phyloP scores from a whole-genome alignment of 352 stramenopile species.

The Thalassiosira allenii region DNA sequence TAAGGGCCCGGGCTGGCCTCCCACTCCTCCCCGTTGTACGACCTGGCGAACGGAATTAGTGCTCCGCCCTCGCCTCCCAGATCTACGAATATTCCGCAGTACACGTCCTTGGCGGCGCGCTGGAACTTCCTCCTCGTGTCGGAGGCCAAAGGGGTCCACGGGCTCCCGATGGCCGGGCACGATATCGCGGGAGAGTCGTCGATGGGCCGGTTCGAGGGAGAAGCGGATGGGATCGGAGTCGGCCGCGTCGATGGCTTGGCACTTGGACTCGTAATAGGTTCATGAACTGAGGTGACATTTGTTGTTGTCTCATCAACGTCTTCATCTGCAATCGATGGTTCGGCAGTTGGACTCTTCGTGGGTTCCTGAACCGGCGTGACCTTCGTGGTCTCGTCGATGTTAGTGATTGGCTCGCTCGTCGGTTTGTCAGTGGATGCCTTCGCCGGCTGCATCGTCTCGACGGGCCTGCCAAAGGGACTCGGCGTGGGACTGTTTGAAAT shows the following conservation, averaged over 20 bases:
- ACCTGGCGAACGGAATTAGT: slow-evolving; percentile 70
- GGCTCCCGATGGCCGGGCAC: no score
- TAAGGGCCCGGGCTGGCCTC: slow-evolving; percentile 56
- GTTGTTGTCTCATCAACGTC: no score
- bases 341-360: not conserved
- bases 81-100: slow-evolving; percentile 54
- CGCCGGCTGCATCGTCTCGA: not conserved
- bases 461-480: not conserved
- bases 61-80: slow-evolving; percentile 11
- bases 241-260: no score
- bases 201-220: no score
- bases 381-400: not conserved
- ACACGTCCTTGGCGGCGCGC: no score
- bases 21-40: slow-evolving; percentile 73
- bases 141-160: no score
- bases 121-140: no score
- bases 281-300: no score
- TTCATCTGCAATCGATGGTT: not conserved
- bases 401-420: not conserved
- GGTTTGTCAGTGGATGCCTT: not conserved
- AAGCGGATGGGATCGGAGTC: no score
- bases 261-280: no score
- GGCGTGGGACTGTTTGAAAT: not conserved
- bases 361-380: not conserved
- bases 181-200: no score